Evolutionary conservation across 2,329 filamentous ascomycete species (phyloP).

Genomic region (Aspergillus sojae): DNA sequence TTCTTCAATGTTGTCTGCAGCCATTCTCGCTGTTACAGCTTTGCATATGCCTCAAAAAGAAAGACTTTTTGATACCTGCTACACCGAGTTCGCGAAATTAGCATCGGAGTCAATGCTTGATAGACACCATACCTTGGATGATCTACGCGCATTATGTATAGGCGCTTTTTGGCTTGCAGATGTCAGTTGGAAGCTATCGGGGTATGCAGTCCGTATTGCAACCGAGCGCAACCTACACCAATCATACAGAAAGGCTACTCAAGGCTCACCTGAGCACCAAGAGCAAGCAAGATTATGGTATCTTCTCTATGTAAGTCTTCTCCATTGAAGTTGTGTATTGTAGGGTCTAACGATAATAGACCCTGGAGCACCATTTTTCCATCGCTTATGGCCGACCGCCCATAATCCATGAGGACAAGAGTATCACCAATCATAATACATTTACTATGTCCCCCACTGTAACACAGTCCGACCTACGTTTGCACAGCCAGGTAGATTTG

Average conservation of each 20-base stretch:
- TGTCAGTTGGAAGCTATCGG: slow-evolving; percentile 52
- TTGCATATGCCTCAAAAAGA: slow-evolving; percentile 53
- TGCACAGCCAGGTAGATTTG: slow-evolving; percentile 47
- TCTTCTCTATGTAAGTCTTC: slow-evolving; percentile 43
- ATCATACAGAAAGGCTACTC: slow-evolving; percentile 44
- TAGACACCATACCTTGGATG: slow-evolving; percentile 54
- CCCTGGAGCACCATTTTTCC: slow-evolving; percentile 48
- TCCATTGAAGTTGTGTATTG: too few species aligned
- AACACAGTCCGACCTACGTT: slow-evolving; percentile 38
- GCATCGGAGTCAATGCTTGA: slow-evolving; percentile 57
- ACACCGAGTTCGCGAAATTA: slow-evolving; percentile 55
- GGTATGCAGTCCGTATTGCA: slow-evolving; percentile 46
- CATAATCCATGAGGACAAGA: slow-evolving; percentile 45
- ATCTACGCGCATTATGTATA: slow-evolving; percentile 57
- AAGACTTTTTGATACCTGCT: slow-evolving; percentile 52
- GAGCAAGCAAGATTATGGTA: slow-evolving; percentile 45
- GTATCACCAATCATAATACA: slow-evolving; percentile 39
- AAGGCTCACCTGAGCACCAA: slow-evolving; percentile 40
- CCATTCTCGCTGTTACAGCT: slow-evolving; percentile 54
- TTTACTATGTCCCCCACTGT: slow-evolving; percentile 34
- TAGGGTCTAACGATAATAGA: slow-evolving; percentile 29
- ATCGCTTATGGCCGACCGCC: slow-evolving; percentile 49
- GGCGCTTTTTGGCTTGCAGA: slow-evolving; percentile 60
- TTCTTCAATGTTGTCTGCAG: slow-evolving; percentile 46
- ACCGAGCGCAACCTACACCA: slow-evolving; percentile 48